Evolutionary conservation across 768 basidiomycete genomes (phyloP), one percentile per base, ranked within the genome.

Genomic region (Tulasnella calospora): DNA sequence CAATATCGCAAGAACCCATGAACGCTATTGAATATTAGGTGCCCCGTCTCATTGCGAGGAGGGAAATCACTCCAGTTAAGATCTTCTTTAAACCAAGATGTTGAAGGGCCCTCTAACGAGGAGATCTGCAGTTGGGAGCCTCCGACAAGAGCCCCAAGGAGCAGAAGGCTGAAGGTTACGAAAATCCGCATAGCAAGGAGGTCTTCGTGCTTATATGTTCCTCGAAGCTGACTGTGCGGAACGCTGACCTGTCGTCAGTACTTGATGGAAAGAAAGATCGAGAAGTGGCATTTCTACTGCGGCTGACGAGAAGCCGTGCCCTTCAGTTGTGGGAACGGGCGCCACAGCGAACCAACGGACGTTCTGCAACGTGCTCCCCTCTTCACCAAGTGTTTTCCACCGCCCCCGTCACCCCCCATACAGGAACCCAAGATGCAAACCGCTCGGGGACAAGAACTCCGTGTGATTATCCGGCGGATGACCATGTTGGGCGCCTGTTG

Each of bases 11-110:
- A 38, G 51, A 79, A 33, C 23, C 51, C 38, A 36, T 47, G 35
- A 17, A 74, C 47, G 30, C 51, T 71, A 44, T 78, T 67, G 27
- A 78, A 78, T 46, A 79, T 57, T 23, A 79, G 23, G 51, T 79
- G 71, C 5, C 73, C 73, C 3, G 78, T 79, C 72, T 73, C 73
- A 41, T 79, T 72, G 6, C 23, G 40, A 38, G 27, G n/a, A 21
- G 78, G 78, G 17, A n/a, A 13, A 12, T 41, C 17, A 30, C n/a
- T 44, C 72, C 72, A 73, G 23, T n/a, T 41, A 21, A 41, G 40
- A 15, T 44, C 8, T 33, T 38, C 70, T n/a, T n/a, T n/a, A 23
- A 12, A 7, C n/a, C 44, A 44, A 4, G 51, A 51, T 51, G 51
- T 51, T 21, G 51, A 51, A n/a, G 51, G 23, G 23, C 8, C n/a